These are phyloP conservation scores for Fonsecaea pugnacius DNA, from an alignment of 2,329 filamentous ascomycete species.

Conservation along the genomic window DNA sequence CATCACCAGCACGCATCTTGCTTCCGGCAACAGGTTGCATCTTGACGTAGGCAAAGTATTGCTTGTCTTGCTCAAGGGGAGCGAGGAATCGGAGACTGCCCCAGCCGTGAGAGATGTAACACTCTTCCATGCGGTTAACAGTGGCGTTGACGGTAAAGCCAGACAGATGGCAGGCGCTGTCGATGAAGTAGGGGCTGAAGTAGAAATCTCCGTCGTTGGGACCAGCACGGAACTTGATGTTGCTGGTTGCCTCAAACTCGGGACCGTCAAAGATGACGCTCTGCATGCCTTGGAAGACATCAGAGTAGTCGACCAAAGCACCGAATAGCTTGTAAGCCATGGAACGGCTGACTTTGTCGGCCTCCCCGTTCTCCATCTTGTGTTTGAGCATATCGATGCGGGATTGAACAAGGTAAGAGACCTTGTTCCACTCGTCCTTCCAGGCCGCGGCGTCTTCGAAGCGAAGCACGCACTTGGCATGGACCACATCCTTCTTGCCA, in stretches of 20 bases:
- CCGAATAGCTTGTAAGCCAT: slow-evolving; percentile 47
- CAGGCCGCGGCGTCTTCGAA: slow-evolving; percentile 39
- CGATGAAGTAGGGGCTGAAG: slow-evolving; percentile 48
- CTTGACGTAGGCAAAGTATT: slow-evolving; percentile 65
- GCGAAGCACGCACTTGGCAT: slow-evolving; percentile 41
- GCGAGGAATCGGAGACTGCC: slow-evolving; percentile 62
- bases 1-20: slow-evolving; percentile 63
- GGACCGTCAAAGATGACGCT: slow-evolving; percentile 45
- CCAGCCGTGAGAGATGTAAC: slow-evolving; percentile 68
- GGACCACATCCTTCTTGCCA: slow-evolving; percentile 38
- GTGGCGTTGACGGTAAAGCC: slow-evolving; percentile 47
- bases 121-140: slow-evolving; percentile 62
- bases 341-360: slow-evolving; percentile 40
- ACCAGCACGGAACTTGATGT: slow-evolving; percentile 40
- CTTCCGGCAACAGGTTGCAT: slow-evolving; percentile 57
- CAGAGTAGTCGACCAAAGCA: slow-evolving; percentile 43
- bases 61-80: slow-evolving; percentile 56
- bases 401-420: slow-evolving; percentile 40
- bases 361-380: slow-evolving; percentile 39
- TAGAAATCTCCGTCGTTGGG: slow-evolving; percentile 40
- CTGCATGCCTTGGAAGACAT: slow-evolving; percentile 44
- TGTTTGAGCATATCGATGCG: slow-evolving; percentile 42
- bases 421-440: slow-evolving; percentile 41
- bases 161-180: slow-evolving; percentile 45
- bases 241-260: slow-evolving; percentile 45